Evolutionary conservation across 2,329 filamentous ascomycete genomes (phyloP), one percentile per base, ranked within the genome.

Genomic region (Pseudogymnoascus sp.): DNA sequence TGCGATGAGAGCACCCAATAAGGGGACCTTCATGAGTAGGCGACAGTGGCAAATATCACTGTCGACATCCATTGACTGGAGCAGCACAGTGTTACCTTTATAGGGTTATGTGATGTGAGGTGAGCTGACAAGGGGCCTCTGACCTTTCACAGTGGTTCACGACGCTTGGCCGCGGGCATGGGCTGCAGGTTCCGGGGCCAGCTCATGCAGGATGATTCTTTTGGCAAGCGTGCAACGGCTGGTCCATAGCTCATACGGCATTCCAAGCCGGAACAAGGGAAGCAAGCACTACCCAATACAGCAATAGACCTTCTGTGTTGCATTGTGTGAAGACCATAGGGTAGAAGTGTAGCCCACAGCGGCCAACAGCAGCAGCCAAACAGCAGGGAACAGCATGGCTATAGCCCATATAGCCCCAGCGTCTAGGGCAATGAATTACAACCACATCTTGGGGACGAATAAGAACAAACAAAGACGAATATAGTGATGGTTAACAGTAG

Each of bases 221-320:
- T 53, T 53, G 47, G 47, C 47, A 53, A 53, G 47, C 25, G 47
- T 53, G 47, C 47, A 18, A 33, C 47, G 47, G 47, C 9, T 53
- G 9, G 28, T 12, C 28, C 28, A 53, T 33, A 53, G 47, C 47
- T 20, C 47, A 53, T 53, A 53, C 47, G 47, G 47, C 47, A 33
- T 20, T 53, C 22, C 25, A 3, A 33, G 47, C 47, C 12, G 47
- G 25, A 33, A 53, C 47, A 53, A 33, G 47, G 47, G 47, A 53
- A 33, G 47, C 25, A 53, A 53, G 47, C 28, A 53, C 43, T 18
- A 8, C 47, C 47, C 47, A 53, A 53, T 18, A 33, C 47, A 14
- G 47, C 28, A 53, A 18, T 18, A 18, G 25, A n/a, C 12, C 9
- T 53, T 33, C 47, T 28, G 12, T 15, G 25, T 15, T 33, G 25